Evolutionary conservation across 371 early-diverging fungal species (phyloP).

Genomic region (Mortierella sp.): DNA sequence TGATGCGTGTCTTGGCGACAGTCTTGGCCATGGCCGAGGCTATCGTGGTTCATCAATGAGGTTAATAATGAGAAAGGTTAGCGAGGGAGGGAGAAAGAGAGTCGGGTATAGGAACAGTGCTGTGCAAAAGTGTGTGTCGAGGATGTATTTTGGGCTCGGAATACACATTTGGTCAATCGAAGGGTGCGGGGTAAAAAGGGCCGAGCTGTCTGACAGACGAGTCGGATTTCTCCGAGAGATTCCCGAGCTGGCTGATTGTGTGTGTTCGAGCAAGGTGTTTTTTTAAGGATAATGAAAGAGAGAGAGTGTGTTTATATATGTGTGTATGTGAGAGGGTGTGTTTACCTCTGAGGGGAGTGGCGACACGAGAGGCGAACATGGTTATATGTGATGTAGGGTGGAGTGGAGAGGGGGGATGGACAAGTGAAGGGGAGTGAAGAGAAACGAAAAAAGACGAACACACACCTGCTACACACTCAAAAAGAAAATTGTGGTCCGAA

Average conservation of each 20-base stretch:
- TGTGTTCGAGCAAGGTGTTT: background rate
- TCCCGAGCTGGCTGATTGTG: background rate
- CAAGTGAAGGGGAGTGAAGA: background rate
- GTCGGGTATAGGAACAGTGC: background rate
- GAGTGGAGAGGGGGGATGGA: constrained; percentile 14
- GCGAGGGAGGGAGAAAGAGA: background rate
- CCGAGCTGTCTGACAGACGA: background rate
- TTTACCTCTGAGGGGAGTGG: constrained; percentile 49
- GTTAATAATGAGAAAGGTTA: background rate
- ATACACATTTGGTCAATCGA: constrained; percentile 16
- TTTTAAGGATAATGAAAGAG: too few relatives aligned
- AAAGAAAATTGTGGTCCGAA: background rate
- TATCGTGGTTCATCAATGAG: background rate
- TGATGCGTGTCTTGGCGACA: constrained; percentile 37
- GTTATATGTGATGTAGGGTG: constrained; percentile 5
- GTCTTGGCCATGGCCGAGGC: constrained; percentile 34
- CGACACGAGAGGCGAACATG: constrained; percentile 49
- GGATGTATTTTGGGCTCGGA: background rate
- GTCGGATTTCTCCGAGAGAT: constrained; percentile 2
- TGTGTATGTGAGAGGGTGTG: background rate
- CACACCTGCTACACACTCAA: background rate
- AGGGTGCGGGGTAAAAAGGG: constrained; percentile 23
- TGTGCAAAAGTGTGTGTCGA: background rate
- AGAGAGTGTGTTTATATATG: background rate
- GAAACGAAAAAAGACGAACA: background rate